Base-by-base conservation (phyloP, 345 rosid genomes). In the Arabidopsis suecica region DNA sequence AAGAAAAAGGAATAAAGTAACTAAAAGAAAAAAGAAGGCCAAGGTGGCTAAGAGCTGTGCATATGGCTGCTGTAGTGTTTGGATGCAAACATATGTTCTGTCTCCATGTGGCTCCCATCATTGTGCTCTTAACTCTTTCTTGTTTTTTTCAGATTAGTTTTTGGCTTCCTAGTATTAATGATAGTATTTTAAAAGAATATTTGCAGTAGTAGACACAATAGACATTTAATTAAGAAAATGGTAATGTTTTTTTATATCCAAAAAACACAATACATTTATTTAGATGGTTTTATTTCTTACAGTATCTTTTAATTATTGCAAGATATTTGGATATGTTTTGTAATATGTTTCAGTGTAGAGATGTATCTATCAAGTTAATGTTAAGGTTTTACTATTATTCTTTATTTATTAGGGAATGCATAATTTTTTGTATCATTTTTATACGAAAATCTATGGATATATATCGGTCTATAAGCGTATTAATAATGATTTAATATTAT, bases 71-170 rank as follows among this genome's bases (percentile, higher is more conserved):
- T 12, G 23, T 63, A n/a, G 50, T 59, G 67, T 7, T n/a, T 56
- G n/a, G 73, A 65, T 61, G 82, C 69, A 79, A 77, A 82, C 72
- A 57, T 82, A 66, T 71, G 44, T 61, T 74, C 78, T 76, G 85
- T 81, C 81, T 74, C 76, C 84, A 72, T 30, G 79, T 83, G 84
- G 36, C 42, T 1, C 11, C 69, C 77, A 68, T 75, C 69, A 75
- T 60, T 51, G 4, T 48, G n/a, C 66, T 56, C 40, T 45, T 7
- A 28, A 64, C 50, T 65, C 22, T 20, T 20, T 36, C 37, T 16
- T 18, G n/a, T 38, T 48, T n/a, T 16, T 16, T 47, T 5, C 20
- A 4, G 16, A 22, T 36, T 47, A 23, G 6, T 58, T 57, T 53
- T 13, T 55, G 7, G 54, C 38, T 41, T 41, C n/a, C 5, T 30